A percentile compares a stretch with the other conserved stretches of the same genome.
Evolutionary conservation across 441 rosid species (phyloP).

Genomic region (Gossypium laxum): DNA sequence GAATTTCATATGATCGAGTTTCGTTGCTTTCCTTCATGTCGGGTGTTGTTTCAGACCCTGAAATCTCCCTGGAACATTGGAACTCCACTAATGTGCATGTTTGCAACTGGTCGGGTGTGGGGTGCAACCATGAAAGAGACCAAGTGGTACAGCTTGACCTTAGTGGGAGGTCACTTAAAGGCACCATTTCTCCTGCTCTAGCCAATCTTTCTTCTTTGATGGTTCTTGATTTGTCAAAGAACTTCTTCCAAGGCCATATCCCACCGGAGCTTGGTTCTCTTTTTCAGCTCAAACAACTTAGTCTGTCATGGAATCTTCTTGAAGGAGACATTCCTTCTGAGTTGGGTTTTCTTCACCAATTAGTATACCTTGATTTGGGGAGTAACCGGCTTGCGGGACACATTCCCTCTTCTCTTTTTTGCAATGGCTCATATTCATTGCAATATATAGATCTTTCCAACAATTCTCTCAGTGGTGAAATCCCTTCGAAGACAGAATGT

Average conservation of each 20-base stretch:
- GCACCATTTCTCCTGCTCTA: constrained; percentile 53
- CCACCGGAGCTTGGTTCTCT: constrained; percentile 55
- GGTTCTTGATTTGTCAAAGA: constrained; percentile 64
- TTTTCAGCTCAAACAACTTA: constrained; percentile 37
- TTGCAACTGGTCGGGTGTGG: constrained; percentile 66
- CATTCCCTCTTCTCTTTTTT: constrained; percentile 51
- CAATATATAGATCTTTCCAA: constrained; percentile 66
- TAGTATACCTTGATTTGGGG: constrained; percentile 52
- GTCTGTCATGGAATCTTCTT: constrained; percentile 59
- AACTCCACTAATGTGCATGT: constrained; percentile 31
- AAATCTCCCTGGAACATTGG: constrained; percentile 42
- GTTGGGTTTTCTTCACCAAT: constrained; percentile 36
- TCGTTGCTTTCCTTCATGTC: constrained; percentile 54
- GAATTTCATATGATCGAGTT: constrained; percentile 23
- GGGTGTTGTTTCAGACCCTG: constrained; percentile 44
- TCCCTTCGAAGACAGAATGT: constrained; percentile 46
- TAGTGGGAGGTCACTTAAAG: constrained; percentile 45
- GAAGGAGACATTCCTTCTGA: constrained; percentile 49
- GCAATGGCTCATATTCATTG: constrained; percentile 48
- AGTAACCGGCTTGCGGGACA: constrained; percentile 46
- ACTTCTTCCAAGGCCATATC: constrained; percentile 52
- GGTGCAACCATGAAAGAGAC: constrained; percentile 41
- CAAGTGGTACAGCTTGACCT: constrained; percentile 44
- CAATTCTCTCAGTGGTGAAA: constrained; percentile 53
- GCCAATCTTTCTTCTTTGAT: constrained; percentile 50